Evolutionary conservation across 2,329 filamentous ascomycete genomes (phyloP), one percentile per base, ranked within the genome.

Genomic region (Neopestalotiopsis rosae): DNA sequence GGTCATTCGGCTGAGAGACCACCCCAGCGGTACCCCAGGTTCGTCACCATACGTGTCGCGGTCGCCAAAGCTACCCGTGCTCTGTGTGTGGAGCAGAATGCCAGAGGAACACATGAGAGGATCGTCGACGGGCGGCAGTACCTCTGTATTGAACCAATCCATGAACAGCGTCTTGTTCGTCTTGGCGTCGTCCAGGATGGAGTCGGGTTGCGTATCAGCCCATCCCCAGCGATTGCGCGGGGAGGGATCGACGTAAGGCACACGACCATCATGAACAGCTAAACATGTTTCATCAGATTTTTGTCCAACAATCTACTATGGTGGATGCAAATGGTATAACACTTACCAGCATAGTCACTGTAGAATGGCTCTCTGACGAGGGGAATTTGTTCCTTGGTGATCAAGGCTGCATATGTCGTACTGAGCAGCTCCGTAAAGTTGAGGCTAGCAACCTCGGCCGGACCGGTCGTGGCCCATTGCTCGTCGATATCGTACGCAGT

Each of bases 11-110:
- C 74, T 73, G 4, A 71, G 79, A 2, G 74, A 73, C 67, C 87
- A 89, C 0, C 86, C 86, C 9, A 81, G 78, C 0, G 87, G 86
- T 3, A 82, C 76, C 0, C 77, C 75, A 0, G 87, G 87, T 1
- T 80, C 73, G 5, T 74, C 75, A 3, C 84, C 32, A 74, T 83
- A 69, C 76, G 76, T 32, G 69, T 80, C 71, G 73, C 86, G 69
- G 71, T 73, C 57, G 75, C 80, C 20, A 52, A 52, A 52, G 71
- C 74, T 70, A 52, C 56, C 61, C 2, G 20, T 63, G 56, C 66
- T 65, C 56, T 68, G 70, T 40, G 71, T 62, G 68, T 79, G 80
- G 2, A 81, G 61, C 17, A 79, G 72, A 24, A 80, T 67, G 4
- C 72, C 70, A 2, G 78, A 75, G n/a, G 78, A 79, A 70, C 79